Percentiles rank a stretch among this genome's conserved stretches.
These are phyloP conservation scores for Meyerozyma athensensis DNA, from an alignment of 1,139 yeast genomes.

Conservation along the genomic window DNA sequence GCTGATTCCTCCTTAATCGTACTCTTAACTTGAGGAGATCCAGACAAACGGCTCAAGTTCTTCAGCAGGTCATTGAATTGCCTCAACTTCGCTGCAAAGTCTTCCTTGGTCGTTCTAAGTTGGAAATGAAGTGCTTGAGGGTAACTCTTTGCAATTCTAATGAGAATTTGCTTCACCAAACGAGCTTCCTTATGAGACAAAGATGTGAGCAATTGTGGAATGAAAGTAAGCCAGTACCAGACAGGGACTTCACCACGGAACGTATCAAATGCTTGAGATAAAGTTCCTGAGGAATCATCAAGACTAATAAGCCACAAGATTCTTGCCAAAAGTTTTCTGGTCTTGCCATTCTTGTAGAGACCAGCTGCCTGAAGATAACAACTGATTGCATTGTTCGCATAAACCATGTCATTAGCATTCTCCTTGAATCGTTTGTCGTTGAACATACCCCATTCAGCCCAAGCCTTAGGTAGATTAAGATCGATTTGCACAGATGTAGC, in stretches of 20 bases:
- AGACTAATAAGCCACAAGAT: conserved; percentile 90
- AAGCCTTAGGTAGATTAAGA: conserved; percentile 89
- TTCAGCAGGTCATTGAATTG: conserved; percentile 51
- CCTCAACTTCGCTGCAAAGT: conserved; percentile 80
- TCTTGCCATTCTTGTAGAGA: conserved; percentile 84
- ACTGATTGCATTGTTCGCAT: conserved; percentile 90
- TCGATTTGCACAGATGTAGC: conserved; percentile 97
- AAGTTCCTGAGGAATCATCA: conserved; percentile 79
- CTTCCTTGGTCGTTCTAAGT: conserved; percentile 90
- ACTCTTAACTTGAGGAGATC: conserved; percentile 3
- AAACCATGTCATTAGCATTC: conserved; percentile 74
- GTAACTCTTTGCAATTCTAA: conserved; percentile 89
- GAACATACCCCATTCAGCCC: conserved; percentile 99
- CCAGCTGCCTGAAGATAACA: conserved; percentile 98
- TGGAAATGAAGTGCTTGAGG: conserved; percentile 98
- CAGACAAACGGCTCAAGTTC: conserved; percentile 4
- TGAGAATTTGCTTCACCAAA: conserved; percentile 79
- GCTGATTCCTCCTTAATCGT: conserved; percentile 8
- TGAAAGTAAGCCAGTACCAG: conserved; percentile 98
- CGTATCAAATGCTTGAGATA: conserved; percentile 84
- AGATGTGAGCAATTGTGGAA: conserved; percentile 89
- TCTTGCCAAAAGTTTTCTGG: conserved; percentile 82
- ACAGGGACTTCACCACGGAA: conserved; percentile 96
- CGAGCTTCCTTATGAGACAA: conserved; percentile 88
- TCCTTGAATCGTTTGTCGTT: conserved; percentile 87